Evolutionary conservation across 179 eudicot species (phyloP).

Genomic region (Silene noctiflora): DNA sequence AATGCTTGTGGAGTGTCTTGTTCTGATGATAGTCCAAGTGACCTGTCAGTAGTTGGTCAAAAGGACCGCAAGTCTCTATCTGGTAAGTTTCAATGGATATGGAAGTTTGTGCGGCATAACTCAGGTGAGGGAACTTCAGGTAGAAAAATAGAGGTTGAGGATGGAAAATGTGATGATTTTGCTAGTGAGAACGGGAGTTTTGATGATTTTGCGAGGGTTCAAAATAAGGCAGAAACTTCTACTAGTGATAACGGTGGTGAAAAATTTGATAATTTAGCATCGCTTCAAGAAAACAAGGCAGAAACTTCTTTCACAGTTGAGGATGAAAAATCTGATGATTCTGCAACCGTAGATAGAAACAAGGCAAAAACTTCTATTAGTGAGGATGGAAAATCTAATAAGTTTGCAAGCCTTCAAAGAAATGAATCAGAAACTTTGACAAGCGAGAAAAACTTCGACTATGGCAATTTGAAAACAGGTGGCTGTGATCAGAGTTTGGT

Average conservation of each 20-base stretch:
- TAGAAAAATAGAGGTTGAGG: conserved; percentile 4
- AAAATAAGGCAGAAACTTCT: conserved; percentile 18
- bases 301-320: conserved; percentile 26
- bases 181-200: conserved; percentile 32
- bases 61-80: conserved; percentile 50
- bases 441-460: neutral
- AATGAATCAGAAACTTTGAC: too few relatives aligned
- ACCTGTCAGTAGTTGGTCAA: conserved; percentile 20
- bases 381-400: conserved; percentile 8
- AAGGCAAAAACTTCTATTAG: conserved; percentile 29
- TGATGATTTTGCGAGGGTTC: conserved; percentile 12
- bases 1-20: conserved; percentile 27
- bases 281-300: conserved; percentile 4
- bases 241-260: conserved; percentile 35
- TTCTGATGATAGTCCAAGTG: conserved; percentile 28
- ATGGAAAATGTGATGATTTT: conserved; percentile 28
- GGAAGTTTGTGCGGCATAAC: conserved; percentile 61
- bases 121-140: conserved; percentile 15
- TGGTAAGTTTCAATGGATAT: conserved; percentile 78
- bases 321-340: conserved; percentile 34
- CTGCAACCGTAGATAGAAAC: conserved; percentile 27
- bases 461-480: conserved; percentile 45
- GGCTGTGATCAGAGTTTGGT: conserved; percentile 57
- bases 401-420: neutral
- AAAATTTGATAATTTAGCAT: conserved; percentile 28